Base-by-base conservation (phyloP, 2,329 filamentous ascomycete species). In the Catunica adiposa region DNA sequence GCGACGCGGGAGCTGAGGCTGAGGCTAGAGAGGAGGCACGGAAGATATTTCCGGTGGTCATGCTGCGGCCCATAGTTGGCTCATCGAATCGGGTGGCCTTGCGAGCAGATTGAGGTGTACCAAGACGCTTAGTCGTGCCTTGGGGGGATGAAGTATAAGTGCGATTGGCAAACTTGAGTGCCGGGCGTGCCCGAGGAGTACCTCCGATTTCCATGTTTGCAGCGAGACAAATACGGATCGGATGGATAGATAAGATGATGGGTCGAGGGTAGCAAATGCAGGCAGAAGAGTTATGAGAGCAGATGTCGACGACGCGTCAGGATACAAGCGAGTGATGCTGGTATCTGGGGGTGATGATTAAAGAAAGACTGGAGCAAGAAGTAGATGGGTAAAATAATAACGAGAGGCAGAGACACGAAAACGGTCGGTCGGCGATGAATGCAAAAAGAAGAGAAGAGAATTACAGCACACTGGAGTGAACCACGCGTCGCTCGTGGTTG, bases 101-200 rank as follows among this genome's bases (percentile, higher is more conserved):
- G 58, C 69, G 68, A 38, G 67, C 62, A 1, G 70, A 65, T 57
- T 69, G 66, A 14, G 70, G 69, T 9, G 70, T 70, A 46, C 67
- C 66, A 22, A 69, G 60, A 44, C 68, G 68, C 63, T 63, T 62
- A 15, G 61, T 59, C 6, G 50, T 44, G 15, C 55, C 55, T 22
- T 59, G 56, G 6, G 58, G 56, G 9, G 60, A 60, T 53, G 59
- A 66, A 57, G 66, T 66, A 59, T 67, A 69, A 59, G 63, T 63
- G 61, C 70, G 71, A 63, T 69, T 72, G 58, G 70, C 69, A 60
- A 73, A 73, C 26, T 70, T 68, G 55, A 73, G 64, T 53, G 66
- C 66, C 55, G 70, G 66, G 52, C 69, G 69, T 56, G 70, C 63
- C 53, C 54, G 54, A 22, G 54, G 54, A 54, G 57, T 56, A 22